Conservation (phyloP, 768 basidiomycete species). For the Trametes sanguinea region DNA sequence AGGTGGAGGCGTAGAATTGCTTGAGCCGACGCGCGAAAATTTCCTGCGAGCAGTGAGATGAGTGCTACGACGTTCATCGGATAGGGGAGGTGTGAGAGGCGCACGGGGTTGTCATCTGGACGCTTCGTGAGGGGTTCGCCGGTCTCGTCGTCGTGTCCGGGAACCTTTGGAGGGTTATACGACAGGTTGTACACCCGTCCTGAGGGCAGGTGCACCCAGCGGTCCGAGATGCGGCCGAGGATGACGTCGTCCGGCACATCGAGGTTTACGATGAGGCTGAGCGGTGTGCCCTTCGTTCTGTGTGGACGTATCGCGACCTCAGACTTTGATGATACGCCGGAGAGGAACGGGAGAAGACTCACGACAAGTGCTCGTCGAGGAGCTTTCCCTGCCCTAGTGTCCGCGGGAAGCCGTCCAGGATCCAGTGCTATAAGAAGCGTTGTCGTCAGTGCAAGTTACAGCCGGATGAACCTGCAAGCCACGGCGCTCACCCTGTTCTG, state of each 20-base stretch:
- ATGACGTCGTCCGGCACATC: slow-evolving; percentile 90
- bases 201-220: slow-evolving; percentile 86
- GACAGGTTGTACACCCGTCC: slow-evolving; percentile 89
- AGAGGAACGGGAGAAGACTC: slow-evolving; percentile 25
- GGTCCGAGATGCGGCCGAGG: slow-evolving; percentile 82
- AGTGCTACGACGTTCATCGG: background rate
- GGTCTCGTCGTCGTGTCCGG: slow-evolving; percentile 82
- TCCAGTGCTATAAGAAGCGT: slow-evolving; percentile 67
- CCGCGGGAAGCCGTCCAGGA: slow-evolving; percentile 90
- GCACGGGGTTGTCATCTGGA: slow-evolving; percentile 86
- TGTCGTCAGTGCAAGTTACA: background rate
- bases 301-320: background rate
- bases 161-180: slow-evolving; percentile 80
- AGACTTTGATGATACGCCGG: background rate
- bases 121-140: slow-evolving; percentile 87
- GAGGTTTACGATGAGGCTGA: slow-evolving; percentile 83
- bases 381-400: slow-evolving; percentile 83
- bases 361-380: slow-evolving; percentile 77
- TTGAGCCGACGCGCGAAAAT: slow-evolving; percentile 73
- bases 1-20: slow-evolving; percentile 78
- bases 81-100: slow-evolving; percentile 32
- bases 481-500: slow-evolving; percentile 57
- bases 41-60: slow-evolving; percentile 48
- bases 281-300: slow-evolving; percentile 62
- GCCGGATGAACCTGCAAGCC: background rate